Percentiles rank a stretch among this genome's conserved stretches.
Conservation (phyloP, 2,329 filamentous ascomycete genomes). For the Ceratocystis cubensis region DNA sequence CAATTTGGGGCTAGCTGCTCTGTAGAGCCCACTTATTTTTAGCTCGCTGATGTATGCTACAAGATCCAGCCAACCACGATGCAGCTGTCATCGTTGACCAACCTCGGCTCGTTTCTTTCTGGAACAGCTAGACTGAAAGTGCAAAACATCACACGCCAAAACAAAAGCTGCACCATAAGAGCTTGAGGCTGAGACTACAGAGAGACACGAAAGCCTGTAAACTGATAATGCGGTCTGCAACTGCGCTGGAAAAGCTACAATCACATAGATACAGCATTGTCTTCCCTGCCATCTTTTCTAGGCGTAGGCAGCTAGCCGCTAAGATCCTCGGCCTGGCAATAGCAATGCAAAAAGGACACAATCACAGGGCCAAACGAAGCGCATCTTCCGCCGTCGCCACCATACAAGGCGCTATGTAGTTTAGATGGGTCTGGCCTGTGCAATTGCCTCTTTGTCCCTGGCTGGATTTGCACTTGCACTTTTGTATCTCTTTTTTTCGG, state of each 20-base stretch:
- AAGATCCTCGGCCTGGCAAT: conserved; percentile 6
- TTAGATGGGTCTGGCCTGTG: not conserved
- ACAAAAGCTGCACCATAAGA: not conserved
- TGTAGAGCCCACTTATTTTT: not conserved
- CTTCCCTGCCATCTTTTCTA: not conserved
- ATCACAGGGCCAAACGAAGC: conserved; percentile 6
- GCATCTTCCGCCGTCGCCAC: not conserved
- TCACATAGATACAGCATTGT: too few species aligned
- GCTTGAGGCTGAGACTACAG: too few species aligned
- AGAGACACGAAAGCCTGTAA: too few species aligned
- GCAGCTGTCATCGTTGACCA: conserved; percentile 13
- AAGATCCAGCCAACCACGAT: conserved; percentile 12
- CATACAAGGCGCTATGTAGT: not conserved
- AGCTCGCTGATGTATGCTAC: not conserved
- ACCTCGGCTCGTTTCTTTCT: conserved; percentile 19
- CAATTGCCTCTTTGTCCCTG: conserved; percentile 13
- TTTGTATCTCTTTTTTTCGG: conserved; percentile 2
- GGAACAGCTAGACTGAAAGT: not conserved
- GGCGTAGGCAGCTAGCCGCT: not conserved
- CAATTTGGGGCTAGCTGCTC: not conserved
- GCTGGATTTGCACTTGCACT: not conserved
- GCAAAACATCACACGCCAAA: not conserved
- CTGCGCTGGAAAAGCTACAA: too few species aligned
- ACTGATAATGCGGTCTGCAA: too few species aligned
- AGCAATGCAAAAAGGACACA: not conserved